Conservation (phyloP, 2,329 filamentous ascomycete genomes). For the Periglandula ipomoeae region DNA sequence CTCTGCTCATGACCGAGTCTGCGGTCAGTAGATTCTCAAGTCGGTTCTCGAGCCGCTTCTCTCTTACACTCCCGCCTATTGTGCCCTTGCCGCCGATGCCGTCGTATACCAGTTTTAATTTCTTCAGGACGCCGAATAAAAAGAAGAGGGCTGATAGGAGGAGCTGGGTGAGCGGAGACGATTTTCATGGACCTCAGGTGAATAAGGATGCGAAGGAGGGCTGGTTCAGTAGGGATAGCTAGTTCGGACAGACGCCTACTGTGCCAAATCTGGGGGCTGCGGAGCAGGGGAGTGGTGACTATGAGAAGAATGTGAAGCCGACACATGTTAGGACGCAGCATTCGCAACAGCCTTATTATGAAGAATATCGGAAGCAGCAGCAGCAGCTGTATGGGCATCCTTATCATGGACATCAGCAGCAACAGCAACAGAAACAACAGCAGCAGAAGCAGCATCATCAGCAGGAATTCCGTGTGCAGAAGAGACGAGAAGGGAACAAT, state of each 20-base stretch:
- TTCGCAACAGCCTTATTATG: slow-evolving; percentile 4
- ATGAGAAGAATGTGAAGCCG: slow-evolving; percentile 3
- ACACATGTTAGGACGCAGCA: slow-evolving; percentile 4
- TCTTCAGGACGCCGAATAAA: slow-evolving; percentile 16
- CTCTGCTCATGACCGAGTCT: slow-evolving; percentile 13
- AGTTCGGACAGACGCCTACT: slow-evolving; percentile 25
- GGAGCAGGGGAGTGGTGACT: slow-evolving; percentile 13
- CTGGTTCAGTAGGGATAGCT: slow-evolving; percentile 24
- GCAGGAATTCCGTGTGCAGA: slow-evolving; percentile 12
- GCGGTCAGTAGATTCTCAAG: slow-evolving; percentile 11
- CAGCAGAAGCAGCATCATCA: slow-evolving; percentile 5
- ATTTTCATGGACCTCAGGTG: slow-evolving; percentile 37
- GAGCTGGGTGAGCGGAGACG: slow-evolving; percentile 32
- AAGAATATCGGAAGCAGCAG: slow-evolving; percentile 8
- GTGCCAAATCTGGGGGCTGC: slow-evolving; percentile 23
- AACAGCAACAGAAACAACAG: background rate
- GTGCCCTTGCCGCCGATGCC: slow-evolving; percentile 22
- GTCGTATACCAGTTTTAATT: slow-evolving; percentile 20
- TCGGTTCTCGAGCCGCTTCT: slow-evolving; percentile 20
- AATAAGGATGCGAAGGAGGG: slow-evolving; percentile 15
- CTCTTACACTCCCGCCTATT: slow-evolving; percentile 19
- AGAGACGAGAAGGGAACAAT: slow-evolving; percentile 5
- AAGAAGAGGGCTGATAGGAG: background rate
- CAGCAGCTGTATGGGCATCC: background rate
- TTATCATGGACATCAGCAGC: background rate